Percentiles rank a stretch among this genome's conserved stretches.
Evolutionary conservation across 192 early-diverging fungal genomes (phyloP).

Genomic region (Linnemannia exigua): DNA sequence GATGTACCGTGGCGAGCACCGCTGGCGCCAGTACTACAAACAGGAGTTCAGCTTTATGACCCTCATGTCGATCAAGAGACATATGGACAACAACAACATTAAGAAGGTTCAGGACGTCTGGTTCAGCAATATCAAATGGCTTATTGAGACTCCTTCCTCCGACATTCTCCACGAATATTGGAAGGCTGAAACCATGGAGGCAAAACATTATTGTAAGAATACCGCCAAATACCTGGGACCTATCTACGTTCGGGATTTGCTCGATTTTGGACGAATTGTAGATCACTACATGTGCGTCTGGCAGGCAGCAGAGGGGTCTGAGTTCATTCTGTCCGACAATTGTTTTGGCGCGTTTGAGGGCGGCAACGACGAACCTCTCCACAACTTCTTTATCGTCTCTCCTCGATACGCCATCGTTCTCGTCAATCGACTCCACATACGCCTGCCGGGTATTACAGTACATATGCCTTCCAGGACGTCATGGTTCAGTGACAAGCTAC

Average conservation of each 20-base stretch:
- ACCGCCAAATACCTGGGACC: slow-evolving; percentile 10
- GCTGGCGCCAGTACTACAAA: slow-evolving; percentile 35
- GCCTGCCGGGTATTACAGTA: background rate
- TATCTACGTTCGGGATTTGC: slow-evolving; percentile 20
- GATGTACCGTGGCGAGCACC: slow-evolving; percentile 36
- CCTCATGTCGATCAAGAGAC: background rate
- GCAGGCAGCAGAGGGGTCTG: slow-evolving; percentile 50
- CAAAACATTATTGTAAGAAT: background rate
- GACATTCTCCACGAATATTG: too few relatives aligned
- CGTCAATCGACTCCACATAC: slow-evolving; percentile 2
- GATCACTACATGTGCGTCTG: slow-evolving; percentile 46
- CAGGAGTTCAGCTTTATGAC: slow-evolving; percentile 16
- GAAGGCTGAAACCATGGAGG: slow-evolving; percentile 15
- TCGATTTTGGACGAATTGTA: slow-evolving; percentile 5
- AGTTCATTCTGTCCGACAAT: slow-evolving; percentile 51
- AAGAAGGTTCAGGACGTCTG: slow-evolving; percentile 37
- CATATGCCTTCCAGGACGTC: slow-evolving; percentile 4
- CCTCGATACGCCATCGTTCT: slow-evolving; percentile 50
- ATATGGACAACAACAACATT: slow-evolving; percentile 44
- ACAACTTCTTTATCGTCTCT: slow-evolving; percentile 54
- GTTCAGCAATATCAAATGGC: slow-evolving; percentile 52
- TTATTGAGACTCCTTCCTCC: slow-evolving; percentile 46
- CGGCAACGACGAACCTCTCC: slow-evolving; percentile 6
- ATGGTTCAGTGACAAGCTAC: slow-evolving; percentile 16
- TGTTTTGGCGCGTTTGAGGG: slow-evolving; percentile 57